phyloP scores from a whole-genome alignment of 768 basidiomycete species.

The Lyophyllum shimeji region DNA sequence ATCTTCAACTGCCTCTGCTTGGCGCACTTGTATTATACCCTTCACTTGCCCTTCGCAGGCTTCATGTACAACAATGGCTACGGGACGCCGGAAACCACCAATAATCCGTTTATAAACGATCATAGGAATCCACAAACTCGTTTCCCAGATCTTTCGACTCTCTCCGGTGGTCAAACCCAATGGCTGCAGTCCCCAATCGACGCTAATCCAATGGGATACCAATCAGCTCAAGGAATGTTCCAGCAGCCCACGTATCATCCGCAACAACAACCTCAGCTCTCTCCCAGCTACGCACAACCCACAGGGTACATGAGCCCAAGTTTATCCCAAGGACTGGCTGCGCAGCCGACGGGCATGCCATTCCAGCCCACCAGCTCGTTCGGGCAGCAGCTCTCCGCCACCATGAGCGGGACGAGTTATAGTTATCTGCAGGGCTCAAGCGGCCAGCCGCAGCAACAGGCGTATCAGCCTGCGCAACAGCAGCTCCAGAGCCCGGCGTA shows the following conservation, averaged over 20 bases:
- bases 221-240: constrained; percentile 30
- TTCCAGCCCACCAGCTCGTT: constrained; percentile 57
- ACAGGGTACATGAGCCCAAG: constrained; percentile 10
- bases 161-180: constrained; percentile 32
- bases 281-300: constrained; percentile 8
- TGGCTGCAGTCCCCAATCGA: constrained; percentile 28
- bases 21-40: constrained; percentile 9
- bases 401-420: constrained; percentile 40
- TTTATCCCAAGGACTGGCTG: constrained; percentile 18
- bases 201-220: constrained; percentile 25
- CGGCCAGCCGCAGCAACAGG: constrained; percentile 23
- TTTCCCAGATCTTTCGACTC: constrained; percentile 60
- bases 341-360: constrained; percentile 18
- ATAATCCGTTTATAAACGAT: constrained; percentile 71
- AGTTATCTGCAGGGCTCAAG: constrained; percentile 33
- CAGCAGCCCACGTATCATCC: constrained; percentile 33
- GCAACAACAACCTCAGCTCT: constrained; percentile 32
- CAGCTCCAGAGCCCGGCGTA: constrained; percentile 48
- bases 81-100: constrained; percentile 40
- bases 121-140: constrained; percentile 48
- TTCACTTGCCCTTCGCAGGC: not conserved
- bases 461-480: constrained; percentile 45
- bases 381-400: constrained; percentile 50
- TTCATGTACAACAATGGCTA: constrained; percentile 46
- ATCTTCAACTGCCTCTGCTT: not conserved